Evolutionary conservation across 2,329 filamentous ascomycete genomes (phyloP), one percentile per base, ranked within the genome.

Genomic region (Trichoderma gracile): DNA sequence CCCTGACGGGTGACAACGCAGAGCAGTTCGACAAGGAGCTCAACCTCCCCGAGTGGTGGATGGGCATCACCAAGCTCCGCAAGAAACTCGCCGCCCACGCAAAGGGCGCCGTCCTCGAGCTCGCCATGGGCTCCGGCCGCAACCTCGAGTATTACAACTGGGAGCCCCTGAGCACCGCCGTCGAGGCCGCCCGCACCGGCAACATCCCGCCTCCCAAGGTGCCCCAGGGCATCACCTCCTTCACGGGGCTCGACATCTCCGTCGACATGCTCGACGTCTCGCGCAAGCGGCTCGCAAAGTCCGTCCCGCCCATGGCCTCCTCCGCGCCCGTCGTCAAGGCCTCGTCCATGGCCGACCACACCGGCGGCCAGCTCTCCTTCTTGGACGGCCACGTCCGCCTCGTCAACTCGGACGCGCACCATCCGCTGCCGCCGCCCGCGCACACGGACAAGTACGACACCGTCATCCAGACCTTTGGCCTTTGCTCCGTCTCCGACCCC

Each of bases 211-310:
- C 54, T 14, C 50, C 57, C n/a, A 59, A 60, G 42, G 60, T 68
- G 15, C 59, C 52, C 19, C 63, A 50, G 12, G 75, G 75, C 12
- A 73, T 89, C 12, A 75, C 79, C 3, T 85, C 83, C 59, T 88
- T 86, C 68, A 89, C 86, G 1, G 86, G 85, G 27, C 76, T 89
- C 12, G 86, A 89, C 69, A 85, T 87, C 58, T 86, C 84, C 14
- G 78, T 77, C 25, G 81, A 86, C 61, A 88, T 89, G 83, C 76
- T 89, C 3, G 81, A 82, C 64, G 78, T 89, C 23, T 82, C 86
- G 17, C 78, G 84, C 30, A 77, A 77, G 30, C 82, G 85, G 55
- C 79, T 88, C 33, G 76, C 78, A 47, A 72, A 78, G 21, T 70
- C 77, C 7, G 77, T 85, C 42, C 78, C 79, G 40, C 73, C 73